Conservation (phyloP, 352 stramenopile genomes). For the Globisporangium radiosum region DNA sequence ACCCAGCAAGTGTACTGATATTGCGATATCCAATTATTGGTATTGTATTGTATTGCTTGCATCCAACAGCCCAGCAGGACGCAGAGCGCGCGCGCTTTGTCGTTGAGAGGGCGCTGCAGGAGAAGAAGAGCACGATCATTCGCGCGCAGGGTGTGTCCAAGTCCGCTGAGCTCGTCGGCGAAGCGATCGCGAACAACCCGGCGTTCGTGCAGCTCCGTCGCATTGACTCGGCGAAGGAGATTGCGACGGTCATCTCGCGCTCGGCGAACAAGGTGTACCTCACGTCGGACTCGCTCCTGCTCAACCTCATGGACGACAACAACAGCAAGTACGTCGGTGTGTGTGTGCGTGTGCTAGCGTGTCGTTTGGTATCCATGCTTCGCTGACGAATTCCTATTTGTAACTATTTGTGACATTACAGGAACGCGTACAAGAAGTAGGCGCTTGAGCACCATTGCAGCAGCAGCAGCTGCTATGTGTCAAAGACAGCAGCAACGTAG, state of each 20-base stretch:
- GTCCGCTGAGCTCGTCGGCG: constrained; percentile 96
- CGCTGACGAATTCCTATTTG: background rate
- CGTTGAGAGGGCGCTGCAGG: constrained; percentile 97
- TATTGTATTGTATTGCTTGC: background rate
- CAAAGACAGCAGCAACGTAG: background rate
- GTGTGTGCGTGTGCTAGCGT: background rate
- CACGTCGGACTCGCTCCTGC: constrained; percentile 95
- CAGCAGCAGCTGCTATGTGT: background rate
- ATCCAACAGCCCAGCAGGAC: constrained; percentile 94
- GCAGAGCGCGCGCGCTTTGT: constrained; percentile 98
- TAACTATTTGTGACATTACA: background rate
- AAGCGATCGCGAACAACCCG: constrained; percentile 99
- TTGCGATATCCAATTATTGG: no score
- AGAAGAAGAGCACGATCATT: constrained; percentile 99
- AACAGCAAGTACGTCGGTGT: constrained; percentile 35
- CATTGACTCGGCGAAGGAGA: constrained; percentile 98
- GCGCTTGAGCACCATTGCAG: background rate
- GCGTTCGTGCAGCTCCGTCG: constrained; percentile 98
- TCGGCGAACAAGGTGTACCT: constrained; percentile 98
- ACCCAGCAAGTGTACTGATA: no score
- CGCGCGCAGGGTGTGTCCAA: constrained; percentile 97
- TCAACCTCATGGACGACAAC: constrained; percentile 92
- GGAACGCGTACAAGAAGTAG: constrained; percentile 1
- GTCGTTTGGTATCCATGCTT: background rate
- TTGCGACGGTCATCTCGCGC: constrained; percentile 93